phyloP scores from a whole-genome alignment of 257 asterid genomes.

The Striga asiatica region DNA sequence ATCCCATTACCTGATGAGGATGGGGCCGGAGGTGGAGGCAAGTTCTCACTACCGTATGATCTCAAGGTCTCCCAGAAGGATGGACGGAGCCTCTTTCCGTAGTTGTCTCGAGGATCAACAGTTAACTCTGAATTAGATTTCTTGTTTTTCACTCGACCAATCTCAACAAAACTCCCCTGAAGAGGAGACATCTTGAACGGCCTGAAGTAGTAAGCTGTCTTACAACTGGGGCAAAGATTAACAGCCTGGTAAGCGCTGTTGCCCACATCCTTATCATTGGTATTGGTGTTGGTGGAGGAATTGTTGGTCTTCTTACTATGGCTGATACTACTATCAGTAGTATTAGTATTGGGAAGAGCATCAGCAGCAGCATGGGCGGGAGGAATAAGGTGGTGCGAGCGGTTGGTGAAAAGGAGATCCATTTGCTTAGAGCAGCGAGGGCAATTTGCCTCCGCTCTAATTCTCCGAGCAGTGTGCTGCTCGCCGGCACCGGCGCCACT shows the following conservation, averaged over 20 bases:
- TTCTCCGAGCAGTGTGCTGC: slow-evolving; percentile 37
- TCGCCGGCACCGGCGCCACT: slow-evolving; percentile 36
- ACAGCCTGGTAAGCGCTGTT: slow-evolving; percentile 51
- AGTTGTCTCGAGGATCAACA: slow-evolving; percentile 31
- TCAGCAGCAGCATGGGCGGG: slow-evolving; percentile 21
- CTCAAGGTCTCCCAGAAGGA: slow-evolving; percentile 80
- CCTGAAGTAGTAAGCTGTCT: slow-evolving; percentile 72
- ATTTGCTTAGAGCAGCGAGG: slow-evolving; percentile 90
- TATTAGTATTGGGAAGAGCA: neutral
- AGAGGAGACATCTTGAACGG: slow-evolving; percentile 72
- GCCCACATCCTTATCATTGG: slow-evolving; percentile 19
- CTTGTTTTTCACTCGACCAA: slow-evolving; percentile 55
- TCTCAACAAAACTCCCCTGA: slow-evolving; percentile 79
- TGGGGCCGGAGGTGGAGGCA: slow-evolving; percentile 38
- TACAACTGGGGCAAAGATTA: slow-evolving; percentile 85
- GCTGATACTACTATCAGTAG: neutral
- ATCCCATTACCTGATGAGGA: slow-evolving; percentile 47
- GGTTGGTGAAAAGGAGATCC: slow-evolving; percentile 72
- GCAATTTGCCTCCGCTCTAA: slow-evolving; percentile 88
- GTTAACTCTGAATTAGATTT: slow-evolving; percentile 31
- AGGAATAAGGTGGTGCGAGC: slow-evolving; percentile 50
- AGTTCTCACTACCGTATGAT: slow-evolving; percentile 56
- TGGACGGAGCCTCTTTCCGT: slow-evolving; percentile 41
- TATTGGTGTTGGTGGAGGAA: neutral
- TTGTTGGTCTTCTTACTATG: neutral